Evolutionary conservation across 2,329 filamentous ascomycete species (phyloP), one percentile per base, ranked within the genome.

Genomic region (Fusarium nurragi): DNA sequence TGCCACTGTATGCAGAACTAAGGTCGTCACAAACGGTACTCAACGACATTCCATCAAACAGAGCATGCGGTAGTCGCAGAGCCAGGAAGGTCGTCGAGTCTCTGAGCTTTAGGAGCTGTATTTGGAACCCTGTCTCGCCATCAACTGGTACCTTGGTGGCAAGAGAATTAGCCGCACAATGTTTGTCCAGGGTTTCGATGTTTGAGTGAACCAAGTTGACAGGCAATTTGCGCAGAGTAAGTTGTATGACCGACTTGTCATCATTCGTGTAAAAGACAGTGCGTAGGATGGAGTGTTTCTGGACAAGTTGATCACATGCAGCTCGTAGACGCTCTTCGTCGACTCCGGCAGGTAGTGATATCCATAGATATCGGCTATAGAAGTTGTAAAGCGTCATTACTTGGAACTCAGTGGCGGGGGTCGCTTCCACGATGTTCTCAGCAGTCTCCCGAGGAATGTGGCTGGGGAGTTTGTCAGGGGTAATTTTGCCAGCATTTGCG

Each of bases 281-380:
- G 11, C 51, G 44, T n/a, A 54, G 9, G 11, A 54, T 49, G 10
- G 51, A 40, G 21, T 54, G 51, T n/a, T 49, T 54, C 26, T 54
- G 43, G 1, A 54, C 36, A 8, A 54, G 44, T 2, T 5, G 14
- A 7, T 54, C 12, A 3, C 43, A 54, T 11, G 50, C 50, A 26
- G 13, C 25, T 25, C 28, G 16, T 5, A 53, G 16, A 2, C 34
- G 21, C 10, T 32, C 11, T 16, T 54, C n/a, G 6, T 39, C n/a
- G 4, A 54, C 26, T 2, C 2, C 19, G 6, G 14, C 34, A 21
- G 50, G 50, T 1, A 54, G 26, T 0, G 34, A n/a, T 8, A 54
- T 54, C 50, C 50, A 54, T 4, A 54, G 25, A 5, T 54, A 48
- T 8, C 50, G 41, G 21, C 13, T 48, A 13, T 54, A 54, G 19